A percentile compares a stretch with the other conserved stretches of the same genome.
Evolutionary conservation across 768 basidiomycete genomes (phyloP).

Genomic region (Suillus ampliporus): DNA sequence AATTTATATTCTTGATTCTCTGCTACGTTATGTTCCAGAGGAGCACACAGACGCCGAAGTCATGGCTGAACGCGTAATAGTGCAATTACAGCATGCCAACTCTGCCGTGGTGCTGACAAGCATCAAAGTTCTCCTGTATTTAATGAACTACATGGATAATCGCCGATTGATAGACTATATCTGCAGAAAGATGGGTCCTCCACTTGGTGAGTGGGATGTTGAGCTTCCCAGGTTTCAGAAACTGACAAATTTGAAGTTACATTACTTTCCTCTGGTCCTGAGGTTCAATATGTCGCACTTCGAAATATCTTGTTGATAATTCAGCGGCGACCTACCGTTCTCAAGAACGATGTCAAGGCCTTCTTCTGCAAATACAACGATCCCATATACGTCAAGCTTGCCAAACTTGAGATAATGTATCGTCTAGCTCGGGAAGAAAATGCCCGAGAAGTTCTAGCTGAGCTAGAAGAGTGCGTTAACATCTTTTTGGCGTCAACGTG

Average conservation of each 20-base stretch:
- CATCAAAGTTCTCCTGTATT: conserved; percentile 91
- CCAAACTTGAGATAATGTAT: conserved; percentile 99
- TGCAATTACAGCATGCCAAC: conserved; percentile 97
- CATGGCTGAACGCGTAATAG: conserved; percentile 93
- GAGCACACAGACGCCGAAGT: conserved; percentile 86
- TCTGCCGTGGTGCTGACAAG: conserved; percentile 99
- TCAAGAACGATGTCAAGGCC: conserved; percentile 97
- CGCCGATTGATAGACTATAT: conserved; percentile 84
- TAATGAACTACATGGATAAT: conserved; percentile 99
- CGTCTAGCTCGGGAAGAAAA: conserved; percentile 95
- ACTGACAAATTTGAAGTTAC: conserved; percentile 65
- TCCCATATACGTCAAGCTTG: conserved; percentile 98
- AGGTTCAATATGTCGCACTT: conserved; percentile 97
- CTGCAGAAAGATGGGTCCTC: conserved; percentile 98
- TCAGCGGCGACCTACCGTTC: conserved; percentile 88
- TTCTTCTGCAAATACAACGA: conserved; percentile 99
- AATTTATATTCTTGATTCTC: conserved; percentile 94
- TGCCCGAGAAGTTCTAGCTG: conserved; percentile 88
- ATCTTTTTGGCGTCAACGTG: conserved; percentile 1
- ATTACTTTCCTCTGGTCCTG: conserved; percentile 93
- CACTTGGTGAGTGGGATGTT: conserved; percentile 65
- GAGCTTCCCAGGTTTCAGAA: not conserved
- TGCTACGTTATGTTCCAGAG: conserved; percentile 94
- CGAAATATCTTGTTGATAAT: conserved; percentile 98
- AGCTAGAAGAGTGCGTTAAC: conserved; percentile 83